Conservation (phyloP, 805 yeast species). For the Metschnikowia matae region DNA sequence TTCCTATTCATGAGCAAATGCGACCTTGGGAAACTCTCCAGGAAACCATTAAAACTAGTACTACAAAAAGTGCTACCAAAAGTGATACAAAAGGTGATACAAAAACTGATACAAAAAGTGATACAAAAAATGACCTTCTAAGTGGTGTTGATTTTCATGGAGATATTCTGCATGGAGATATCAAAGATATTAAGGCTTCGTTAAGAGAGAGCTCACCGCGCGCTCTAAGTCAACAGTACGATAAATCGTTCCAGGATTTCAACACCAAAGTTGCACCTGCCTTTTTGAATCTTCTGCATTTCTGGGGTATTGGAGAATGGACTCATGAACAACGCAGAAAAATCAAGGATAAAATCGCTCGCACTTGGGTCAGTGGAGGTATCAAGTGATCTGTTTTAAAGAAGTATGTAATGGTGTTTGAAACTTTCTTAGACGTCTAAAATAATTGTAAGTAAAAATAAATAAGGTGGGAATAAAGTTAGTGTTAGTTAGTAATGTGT, state of each 20-base stretch:
- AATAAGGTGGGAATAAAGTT: no score
- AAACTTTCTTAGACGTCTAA: no score
- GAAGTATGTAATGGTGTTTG: no score
- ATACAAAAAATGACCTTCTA: no score
- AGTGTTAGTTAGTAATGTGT: no score
- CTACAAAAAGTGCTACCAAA: no score
- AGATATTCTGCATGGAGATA: slow-evolving; percentile 14
- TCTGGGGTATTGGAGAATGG: slow-evolving; percentile 72
- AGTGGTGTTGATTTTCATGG: slow-evolving; percentile 25
- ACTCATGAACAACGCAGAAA: slow-evolving; percentile 40
- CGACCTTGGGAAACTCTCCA: slow-evolving; percentile 52
- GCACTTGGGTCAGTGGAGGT: slow-evolving; percentile 48
- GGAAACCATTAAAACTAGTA: no score
- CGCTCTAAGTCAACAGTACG: slow-evolving; percentile 19
- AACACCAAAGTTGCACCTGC: slow-evolving; percentile 22
- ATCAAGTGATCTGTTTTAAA: neutral
- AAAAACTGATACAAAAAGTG: no score
- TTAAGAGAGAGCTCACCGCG: slow-evolving; percentile 20
- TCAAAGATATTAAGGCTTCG: slow-evolving; percentile 10
- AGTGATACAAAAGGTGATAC: no score
- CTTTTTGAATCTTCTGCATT: slow-evolving; percentile 37
- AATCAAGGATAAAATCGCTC: slow-evolving; percentile 51
- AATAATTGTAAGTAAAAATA: no score
- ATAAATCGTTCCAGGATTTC: slow-evolving; percentile 22
- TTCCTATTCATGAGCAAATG: slow-evolving; percentile 47